Evolutionary conservation across 2,329 filamentous ascomycete species (phyloP).

Genomic region (Xylaria sp.): DNA sequence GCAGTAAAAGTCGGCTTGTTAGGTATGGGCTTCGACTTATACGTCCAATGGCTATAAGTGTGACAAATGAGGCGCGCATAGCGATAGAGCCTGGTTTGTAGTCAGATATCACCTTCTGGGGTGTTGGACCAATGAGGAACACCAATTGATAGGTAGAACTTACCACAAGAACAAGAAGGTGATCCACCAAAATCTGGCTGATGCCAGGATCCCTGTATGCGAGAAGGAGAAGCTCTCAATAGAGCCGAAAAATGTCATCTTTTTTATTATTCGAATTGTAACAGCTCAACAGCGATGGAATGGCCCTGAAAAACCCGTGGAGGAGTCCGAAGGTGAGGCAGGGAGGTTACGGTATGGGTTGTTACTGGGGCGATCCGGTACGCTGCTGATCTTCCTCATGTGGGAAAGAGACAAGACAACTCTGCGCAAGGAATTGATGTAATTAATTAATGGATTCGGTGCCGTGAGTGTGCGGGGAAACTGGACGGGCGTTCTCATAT

Average conservation of each 20-base stretch:
- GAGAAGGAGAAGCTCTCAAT: constrained; percentile 40
- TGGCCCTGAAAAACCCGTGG: background rate
- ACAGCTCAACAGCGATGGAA: background rate
- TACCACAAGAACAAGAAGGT: constrained; percentile 61
- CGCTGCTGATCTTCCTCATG: constrained; percentile 4
- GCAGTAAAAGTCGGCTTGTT: constrained; percentile 82
- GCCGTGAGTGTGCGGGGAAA: background rate
- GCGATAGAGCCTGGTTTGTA: constrained; percentile 76
- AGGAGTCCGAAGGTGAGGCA: constrained; percentile 3
- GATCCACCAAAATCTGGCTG: constrained; percentile 60
- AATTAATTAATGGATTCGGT: background rate
- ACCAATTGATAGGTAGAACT: constrained; percentile 43
- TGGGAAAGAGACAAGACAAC: constrained; percentile 6
- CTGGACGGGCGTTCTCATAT: background rate
- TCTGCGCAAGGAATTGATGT: background rate
- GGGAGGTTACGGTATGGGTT: constrained; percentile 6
- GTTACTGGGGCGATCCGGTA: constrained; percentile 6
- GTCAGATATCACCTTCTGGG: constrained; percentile 42
- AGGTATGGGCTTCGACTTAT: constrained; percentile 85
- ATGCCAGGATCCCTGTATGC: constrained; percentile 54
- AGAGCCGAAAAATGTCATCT: constrained; percentile 41
- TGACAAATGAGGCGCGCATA: constrained; percentile 89
- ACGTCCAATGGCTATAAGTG: constrained; percentile 84
- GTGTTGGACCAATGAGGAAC: constrained; percentile 41
- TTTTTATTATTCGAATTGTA: constrained; percentile 10